A percentile compares a stretch with the other conserved stretches of the same genome.
Conservation (phyloP, 1,284 basidiomycete species). For the Takashimella koratensis region DNA sequence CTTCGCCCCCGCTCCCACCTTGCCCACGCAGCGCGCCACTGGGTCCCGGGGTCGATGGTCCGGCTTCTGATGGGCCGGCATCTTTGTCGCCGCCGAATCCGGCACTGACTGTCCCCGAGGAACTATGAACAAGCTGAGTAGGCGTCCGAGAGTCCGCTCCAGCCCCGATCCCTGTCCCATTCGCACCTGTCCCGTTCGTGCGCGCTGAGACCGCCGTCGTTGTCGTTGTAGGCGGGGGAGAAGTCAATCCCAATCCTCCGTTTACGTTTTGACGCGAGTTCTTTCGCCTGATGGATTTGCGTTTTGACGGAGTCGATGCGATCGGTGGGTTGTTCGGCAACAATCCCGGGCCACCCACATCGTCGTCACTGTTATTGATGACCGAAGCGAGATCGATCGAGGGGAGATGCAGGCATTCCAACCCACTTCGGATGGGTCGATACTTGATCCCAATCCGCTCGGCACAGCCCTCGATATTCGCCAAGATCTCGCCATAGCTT, state of each 20-base stretch:
- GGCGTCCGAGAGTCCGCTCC: neutral
- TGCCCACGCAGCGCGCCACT: neutral
- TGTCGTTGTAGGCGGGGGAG: too few species aligned
- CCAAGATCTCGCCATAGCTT: constrained; percentile 35
- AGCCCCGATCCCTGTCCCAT: constrained; percentile 6
- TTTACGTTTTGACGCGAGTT: constrained; percentile 14
- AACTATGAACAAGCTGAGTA: neutral
- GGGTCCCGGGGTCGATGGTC: neutral
- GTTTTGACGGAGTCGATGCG: constrained; percentile 4
- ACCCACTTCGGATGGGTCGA: constrained; percentile 82
- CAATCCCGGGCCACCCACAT: constrained; percentile 20
- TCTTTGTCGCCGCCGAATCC: neutral
- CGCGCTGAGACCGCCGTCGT: too few species aligned
- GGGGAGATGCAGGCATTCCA: constrained; percentile 92
- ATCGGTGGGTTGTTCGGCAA: neutral
- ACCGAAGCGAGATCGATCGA: constrained; percentile 83
- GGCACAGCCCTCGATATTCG: constrained; percentile 46
- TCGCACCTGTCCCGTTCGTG: constrained; percentile 7
- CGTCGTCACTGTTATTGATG: constrained; percentile 45
- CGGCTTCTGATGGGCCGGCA: too few species aligned
- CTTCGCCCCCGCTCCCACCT: neutral
- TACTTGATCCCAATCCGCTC: constrained; percentile 93
- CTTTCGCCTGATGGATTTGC: constrained; percentile 23
- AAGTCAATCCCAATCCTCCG: too few species aligned
- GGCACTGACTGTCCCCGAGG: neutral